Evolutionary conservation across 805 yeast genomes (phyloP).

Genomic region (Metschnikowia shivogae): DNA sequence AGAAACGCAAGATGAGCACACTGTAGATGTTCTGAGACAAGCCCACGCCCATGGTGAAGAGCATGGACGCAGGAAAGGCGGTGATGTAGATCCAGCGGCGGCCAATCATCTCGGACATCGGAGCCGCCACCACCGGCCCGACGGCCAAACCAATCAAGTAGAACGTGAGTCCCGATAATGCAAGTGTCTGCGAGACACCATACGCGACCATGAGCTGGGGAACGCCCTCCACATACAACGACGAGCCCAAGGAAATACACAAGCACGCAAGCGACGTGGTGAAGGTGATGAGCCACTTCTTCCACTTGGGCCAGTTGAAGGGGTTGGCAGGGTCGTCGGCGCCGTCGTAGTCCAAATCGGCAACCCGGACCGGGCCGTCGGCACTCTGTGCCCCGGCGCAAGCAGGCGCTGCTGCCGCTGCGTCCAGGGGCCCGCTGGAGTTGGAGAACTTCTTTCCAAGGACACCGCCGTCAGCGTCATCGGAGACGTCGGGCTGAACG

Average conservation of each 20-base stretch:
- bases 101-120: conserved; percentile 28
- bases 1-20: conserved; percentile 64
- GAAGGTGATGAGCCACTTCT: conserved; percentile 64
- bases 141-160: conserved; percentile 67
- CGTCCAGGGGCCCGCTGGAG: background rate
- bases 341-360: conserved; percentile 51
- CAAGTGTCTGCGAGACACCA: conserved; percentile 56
- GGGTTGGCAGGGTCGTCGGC: conserved; percentile 64
- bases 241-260: conserved; percentile 71
- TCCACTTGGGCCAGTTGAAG: conserved; percentile 60
- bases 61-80: conserved; percentile 16
- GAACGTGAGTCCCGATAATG: conserved; percentile 64
- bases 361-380: conserved; percentile 1
- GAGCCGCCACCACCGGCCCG: conserved; percentile 71
- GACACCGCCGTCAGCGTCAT: conserved; percentile 2
- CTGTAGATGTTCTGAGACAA: conserved; percentile 21
- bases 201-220: conserved; percentile 48
- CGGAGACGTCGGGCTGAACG: background rate
- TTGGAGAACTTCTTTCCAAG: conserved; percentile 10
- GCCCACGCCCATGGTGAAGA: conserved; percentile 21
- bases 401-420: background rate
- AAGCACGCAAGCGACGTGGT: conserved; percentile 57
- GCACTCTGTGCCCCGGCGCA: background rate
- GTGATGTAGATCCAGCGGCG: conserved; percentile 16
- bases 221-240: conserved; percentile 64